Evolutionary conservation across 2,329 filamentous ascomycete genomes (phyloP).

Genomic region (Hypoxylon sp.): DNA sequence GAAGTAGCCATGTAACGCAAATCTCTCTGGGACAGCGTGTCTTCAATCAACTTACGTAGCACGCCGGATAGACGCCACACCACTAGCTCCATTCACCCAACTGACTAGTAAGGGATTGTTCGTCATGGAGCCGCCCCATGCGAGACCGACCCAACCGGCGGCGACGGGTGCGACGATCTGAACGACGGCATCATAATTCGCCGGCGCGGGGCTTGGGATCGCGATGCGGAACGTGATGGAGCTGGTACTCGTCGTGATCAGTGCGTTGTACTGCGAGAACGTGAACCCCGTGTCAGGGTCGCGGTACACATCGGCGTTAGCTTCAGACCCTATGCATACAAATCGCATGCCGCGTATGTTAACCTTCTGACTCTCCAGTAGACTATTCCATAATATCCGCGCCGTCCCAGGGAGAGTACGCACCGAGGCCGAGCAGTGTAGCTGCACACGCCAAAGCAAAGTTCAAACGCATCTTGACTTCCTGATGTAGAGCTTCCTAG

Average conservation of each 20-base stretch:
- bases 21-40: background rate
- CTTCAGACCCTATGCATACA: slow-evolving; percentile 34
- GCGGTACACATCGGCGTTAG: slow-evolving; percentile 44
- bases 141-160: slow-evolving; percentile 62
- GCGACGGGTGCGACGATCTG: slow-evolving; percentile 59
- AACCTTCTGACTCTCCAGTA: background rate
- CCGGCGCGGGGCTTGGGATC: slow-evolving; percentile 51
- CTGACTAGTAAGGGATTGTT: slow-evolving; percentile 61
- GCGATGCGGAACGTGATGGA: slow-evolving; percentile 53
- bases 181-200: slow-evolving; percentile 56
- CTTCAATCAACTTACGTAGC: slow-evolving; percentile 56
- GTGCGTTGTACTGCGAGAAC: slow-evolving; percentile 47
- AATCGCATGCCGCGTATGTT: slow-evolving; percentile 9
- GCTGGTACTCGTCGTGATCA: slow-evolving; percentile 45
- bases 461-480: slow-evolving; percentile 48
- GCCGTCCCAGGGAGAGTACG: slow-evolving; percentile 11
- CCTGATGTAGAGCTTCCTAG: slow-evolving; percentile 12
- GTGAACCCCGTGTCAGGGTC: slow-evolving; percentile 51
- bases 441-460: slow-evolving; percentile 40
- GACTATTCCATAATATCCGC: background rate
- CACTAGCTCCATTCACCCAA: slow-evolving; percentile 58
- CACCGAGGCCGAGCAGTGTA: slow-evolving; percentile 46
- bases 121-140: slow-evolving; percentile 64
- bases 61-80: slow-evolving; percentile 58
- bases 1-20: background rate